phyloP scores from a whole-genome alignment of 2,329 filamentous ascomycete genomes.

The Aaosphaeria arxii region DNA sequence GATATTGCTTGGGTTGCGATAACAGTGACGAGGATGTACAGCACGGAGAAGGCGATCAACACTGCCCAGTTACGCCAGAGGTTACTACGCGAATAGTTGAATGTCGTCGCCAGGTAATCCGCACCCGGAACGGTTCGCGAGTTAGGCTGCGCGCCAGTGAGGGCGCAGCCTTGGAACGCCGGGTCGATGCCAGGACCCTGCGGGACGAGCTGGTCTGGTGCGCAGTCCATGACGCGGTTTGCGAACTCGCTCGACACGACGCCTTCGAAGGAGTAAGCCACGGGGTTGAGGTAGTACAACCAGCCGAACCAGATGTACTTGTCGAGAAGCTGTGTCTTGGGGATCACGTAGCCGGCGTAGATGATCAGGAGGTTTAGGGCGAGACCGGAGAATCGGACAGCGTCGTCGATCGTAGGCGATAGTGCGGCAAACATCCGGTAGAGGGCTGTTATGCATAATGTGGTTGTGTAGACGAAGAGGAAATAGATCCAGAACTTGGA shows the following conservation, averaged over 20 bases:
- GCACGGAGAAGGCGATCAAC: constrained; percentile 69
- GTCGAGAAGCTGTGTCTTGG: constrained; percentile 57
- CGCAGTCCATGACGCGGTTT: constrained; percentile 56
- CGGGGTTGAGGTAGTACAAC: constrained; percentile 45
- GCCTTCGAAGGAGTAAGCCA: constrained; percentile 63
- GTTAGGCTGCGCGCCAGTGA: constrained; percentile 57
- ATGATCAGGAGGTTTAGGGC: constrained; percentile 61
- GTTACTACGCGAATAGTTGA: constrained; percentile 56
- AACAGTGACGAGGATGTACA: constrained; percentile 72
- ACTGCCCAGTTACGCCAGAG: constrained; percentile 75
- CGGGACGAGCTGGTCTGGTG: constrained; percentile 58
- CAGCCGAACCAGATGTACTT: constrained; percentile 64
- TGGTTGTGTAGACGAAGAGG: constrained; percentile 62
- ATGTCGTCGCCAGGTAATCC: constrained; percentile 54
- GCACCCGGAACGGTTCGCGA: constrained; percentile 51
- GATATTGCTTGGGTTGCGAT: constrained; percentile 66
- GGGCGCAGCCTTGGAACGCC: constrained; percentile 59
- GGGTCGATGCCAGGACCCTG: constrained; percentile 54
- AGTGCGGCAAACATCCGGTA: constrained; percentile 66
- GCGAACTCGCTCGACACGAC: constrained; percentile 66
- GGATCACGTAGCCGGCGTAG: constrained; percentile 67
- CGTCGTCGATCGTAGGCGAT: constrained; percentile 63
- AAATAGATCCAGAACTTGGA: constrained; percentile 67
- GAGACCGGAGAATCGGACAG: constrained; percentile 63
- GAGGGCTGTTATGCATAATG: constrained; percentile 60